Percentiles rank a stretch among this genome's conserved stretches.
Conservation (phyloP, 805 yeast genomes). For the Lipomyces anomalus region DNA sequence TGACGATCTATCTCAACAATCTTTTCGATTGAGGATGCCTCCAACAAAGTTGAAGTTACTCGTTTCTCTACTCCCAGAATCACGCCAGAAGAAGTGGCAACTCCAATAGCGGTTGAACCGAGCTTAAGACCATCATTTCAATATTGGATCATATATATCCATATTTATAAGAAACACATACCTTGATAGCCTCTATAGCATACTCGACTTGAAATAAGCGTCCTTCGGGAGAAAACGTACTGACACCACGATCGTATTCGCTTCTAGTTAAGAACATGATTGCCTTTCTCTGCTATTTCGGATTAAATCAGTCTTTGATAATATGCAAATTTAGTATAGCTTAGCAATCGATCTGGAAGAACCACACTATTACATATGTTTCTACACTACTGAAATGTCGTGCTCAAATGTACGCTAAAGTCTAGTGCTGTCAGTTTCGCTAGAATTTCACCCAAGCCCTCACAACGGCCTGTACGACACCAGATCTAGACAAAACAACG, state of each 20-base stretch:
- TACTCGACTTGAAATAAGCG: conserved; percentile 97
- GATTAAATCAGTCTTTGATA: no score
- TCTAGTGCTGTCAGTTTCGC: no score
- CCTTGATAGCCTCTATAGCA: conserved; percentile 92
- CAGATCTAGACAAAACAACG: no score
- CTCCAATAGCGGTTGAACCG: conserved; percentile 98
- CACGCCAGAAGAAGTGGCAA: conserved; percentile 91
- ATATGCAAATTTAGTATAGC: no score
- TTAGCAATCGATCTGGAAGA: no score
- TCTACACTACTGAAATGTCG: no score
- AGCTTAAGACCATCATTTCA: conserved; percentile 32
- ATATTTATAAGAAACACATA: no score
- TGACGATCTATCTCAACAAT: conserved; percentile 91
- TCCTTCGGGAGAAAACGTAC: conserved; percentile 98
- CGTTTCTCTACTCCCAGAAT: conserved; percentile 95
- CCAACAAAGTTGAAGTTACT: conserved; percentile 86
- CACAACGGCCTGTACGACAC: no score
- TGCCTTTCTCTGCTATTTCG: background rate
- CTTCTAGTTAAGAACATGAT: conserved; percentile 96
- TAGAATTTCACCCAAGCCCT: no score
- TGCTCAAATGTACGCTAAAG: no score
- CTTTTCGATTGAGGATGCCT: conserved; percentile 89
- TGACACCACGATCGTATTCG: conserved; percentile 98
- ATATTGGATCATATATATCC: no score
- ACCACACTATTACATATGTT: no score